Evolutionary conservation across 1,284 basidiomycete species (phyloP).

Genomic region (Irpex sp.): DNA sequence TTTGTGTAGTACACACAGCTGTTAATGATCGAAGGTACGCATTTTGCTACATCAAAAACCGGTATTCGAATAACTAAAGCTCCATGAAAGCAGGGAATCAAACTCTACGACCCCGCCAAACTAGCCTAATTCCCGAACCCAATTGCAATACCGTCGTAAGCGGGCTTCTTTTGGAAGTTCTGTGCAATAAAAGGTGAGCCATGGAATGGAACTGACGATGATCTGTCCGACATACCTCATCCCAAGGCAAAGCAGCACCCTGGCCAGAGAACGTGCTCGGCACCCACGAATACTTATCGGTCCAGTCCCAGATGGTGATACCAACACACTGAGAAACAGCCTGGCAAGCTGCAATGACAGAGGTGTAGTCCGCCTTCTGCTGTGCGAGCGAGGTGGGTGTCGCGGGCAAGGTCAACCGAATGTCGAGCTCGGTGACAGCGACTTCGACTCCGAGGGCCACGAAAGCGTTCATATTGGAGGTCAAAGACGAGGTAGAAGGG

Average conservation of each 20-base stretch:
- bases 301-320: slow-evolving; percentile 49
- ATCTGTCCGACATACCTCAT: slow-evolving; percentile 5
- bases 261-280: slow-evolving; percentile 32
- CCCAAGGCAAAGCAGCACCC: slow-evolving; percentile 33
- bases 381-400: slow-evolving; percentile 42
- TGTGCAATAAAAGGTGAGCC: slow-evolving; percentile 10
- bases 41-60: too few species aligned
- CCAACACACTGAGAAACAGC: slow-evolving; percentile 42
- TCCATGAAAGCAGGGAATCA: background rate
- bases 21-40: too few species aligned
- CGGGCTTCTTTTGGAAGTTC: slow-evolving; percentile 25
- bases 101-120: background rate
- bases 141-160: slow-evolving; percentile 25
- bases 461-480: slow-evolving; percentile 41
- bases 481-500: slow-evolving; percentile 29
- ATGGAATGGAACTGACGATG: background rate
- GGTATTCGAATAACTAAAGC: too few species aligned
- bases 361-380: slow-evolving; percentile 46
- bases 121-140: slow-evolving; percentile 12
- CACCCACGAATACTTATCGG: slow-evolving; percentile 39
- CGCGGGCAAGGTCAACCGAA: slow-evolving; percentile 49
- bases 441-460: slow-evolving; percentile 49
- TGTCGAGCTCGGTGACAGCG: slow-evolving; percentile 54
- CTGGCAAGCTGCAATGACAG: slow-evolving; percentile 41
- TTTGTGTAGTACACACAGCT: too few species aligned